phyloP scores from a whole-genome alignment of 2,329 filamentous ascomycete species.

The Didymella pomorum region DNA sequence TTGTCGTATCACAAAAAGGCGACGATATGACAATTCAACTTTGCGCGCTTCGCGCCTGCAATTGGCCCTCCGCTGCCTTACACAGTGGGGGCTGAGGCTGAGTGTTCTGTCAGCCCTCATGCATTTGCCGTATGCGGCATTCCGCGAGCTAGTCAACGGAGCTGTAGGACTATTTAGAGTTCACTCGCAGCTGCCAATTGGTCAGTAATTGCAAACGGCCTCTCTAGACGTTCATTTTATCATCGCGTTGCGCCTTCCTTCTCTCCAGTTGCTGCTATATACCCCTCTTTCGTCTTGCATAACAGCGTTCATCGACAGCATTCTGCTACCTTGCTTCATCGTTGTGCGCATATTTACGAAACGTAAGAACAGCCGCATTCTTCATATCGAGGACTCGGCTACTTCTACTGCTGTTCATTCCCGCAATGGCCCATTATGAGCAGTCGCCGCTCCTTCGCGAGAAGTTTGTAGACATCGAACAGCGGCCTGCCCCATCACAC shows the following conservation, averaged over 20 bases:
- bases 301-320: background rate
- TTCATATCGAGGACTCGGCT: background rate
- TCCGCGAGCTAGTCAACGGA: slow-evolving; percentile 18
- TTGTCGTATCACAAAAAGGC: background rate
- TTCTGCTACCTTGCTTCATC: background rate
- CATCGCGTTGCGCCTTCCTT: background rate
- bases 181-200: slow-evolving; percentile 6
- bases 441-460: slow-evolving; percentile 26
- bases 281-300: background rate
- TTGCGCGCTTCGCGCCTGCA: background rate
- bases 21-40: background rate
- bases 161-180: slow-evolving; percentile 19
- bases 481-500: background rate
- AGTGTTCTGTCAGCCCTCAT: slow-evolving; percentile 20
- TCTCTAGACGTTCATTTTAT: background rate
- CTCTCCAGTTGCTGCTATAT: background rate
- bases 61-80: slow-evolving; percentile 11
- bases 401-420: background rate
- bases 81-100: slow-evolving; percentile 32
- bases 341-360: background rate
- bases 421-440: slow-evolving; percentile 25
- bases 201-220: slow-evolving; percentile 3
- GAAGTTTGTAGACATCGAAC: slow-evolving; percentile 21
- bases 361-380: background rate
- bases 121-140: slow-evolving; percentile 30